Conservation (phyloP, 192 early-diverging fungal species). For the Coemansia sp. region DNA sequence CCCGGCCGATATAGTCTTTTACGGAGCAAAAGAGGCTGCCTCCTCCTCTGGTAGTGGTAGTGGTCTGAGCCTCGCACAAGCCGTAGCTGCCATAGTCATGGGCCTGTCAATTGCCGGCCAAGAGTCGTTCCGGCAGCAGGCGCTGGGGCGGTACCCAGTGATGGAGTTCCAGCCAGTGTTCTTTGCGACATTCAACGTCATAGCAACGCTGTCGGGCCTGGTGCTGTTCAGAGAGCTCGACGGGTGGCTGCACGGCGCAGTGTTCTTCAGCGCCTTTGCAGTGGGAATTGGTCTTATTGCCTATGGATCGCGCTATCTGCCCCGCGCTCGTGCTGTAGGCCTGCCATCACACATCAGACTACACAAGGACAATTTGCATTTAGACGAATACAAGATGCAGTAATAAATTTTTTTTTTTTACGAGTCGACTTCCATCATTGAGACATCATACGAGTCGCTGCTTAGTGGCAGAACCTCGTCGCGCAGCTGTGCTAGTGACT, state of each 20-base stretch:
- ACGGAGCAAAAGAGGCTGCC: constrained; percentile 31
- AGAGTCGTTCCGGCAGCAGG: constrained; percentile 55
- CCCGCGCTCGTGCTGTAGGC: constrained; percentile 32
- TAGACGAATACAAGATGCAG: constrained; percentile 21
- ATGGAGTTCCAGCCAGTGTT: constrained; percentile 59
- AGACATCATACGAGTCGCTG: neutral
- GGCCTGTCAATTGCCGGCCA: constrained; percentile 49
- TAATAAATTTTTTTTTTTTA: neutral
- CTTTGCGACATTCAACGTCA: constrained; percentile 55
- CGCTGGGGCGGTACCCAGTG: constrained; percentile 51
- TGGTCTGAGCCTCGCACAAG: constrained; percentile 7
- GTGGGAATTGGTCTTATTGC: constrained; percentile 39
- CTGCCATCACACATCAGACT: constrained; percentile 53
- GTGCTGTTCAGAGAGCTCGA: constrained; percentile 51
- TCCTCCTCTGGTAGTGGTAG: neutral
- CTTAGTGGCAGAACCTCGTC: constrained; percentile 20
- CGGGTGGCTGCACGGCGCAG: constrained; percentile 29
- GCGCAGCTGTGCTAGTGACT: constrained; percentile 28
- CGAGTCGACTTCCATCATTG: neutral
- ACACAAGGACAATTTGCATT: constrained; percentile 39
- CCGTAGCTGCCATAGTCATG: constrained; percentile 30
- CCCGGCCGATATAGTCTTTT: constrained; percentile 44
- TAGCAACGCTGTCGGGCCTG: constrained; percentile 45
- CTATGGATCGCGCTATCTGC: constrained; percentile 51
- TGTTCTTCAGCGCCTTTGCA: constrained; percentile 39